These are phyloP conservation scores for Plasmodium coatneyi DNA, from an alignment of 169 alveolate genomes.

Conservation along the genomic window DNA sequence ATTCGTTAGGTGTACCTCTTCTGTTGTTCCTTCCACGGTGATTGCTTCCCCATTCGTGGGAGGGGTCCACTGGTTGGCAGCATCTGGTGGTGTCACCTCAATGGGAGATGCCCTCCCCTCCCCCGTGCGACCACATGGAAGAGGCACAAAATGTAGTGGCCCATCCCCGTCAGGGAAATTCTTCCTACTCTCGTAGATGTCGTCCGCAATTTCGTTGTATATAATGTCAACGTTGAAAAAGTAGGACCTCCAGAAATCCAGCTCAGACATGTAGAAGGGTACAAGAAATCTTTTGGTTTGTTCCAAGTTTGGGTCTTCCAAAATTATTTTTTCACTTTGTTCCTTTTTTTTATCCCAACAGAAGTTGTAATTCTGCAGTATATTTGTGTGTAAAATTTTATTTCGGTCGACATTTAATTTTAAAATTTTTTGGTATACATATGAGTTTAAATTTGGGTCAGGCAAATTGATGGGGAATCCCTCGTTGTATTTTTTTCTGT, in stretches of 20 bases:
- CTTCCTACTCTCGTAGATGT: slow-evolving; percentile 18
- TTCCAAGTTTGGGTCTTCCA: slow-evolving; percentile 36
- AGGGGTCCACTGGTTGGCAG: background rate
- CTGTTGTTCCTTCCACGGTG: background rate
- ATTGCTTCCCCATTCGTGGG: background rate
- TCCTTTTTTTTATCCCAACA: slow-evolving; percentile 65
- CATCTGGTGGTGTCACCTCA: background rate
- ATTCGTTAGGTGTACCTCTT: background rate
- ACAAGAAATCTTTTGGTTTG: slow-evolving; percentile 41
- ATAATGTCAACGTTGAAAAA: slow-evolving; percentile 70
- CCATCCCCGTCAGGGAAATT: background rate
- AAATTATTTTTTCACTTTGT: slow-evolving; percentile 56
- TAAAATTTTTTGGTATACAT: slow-evolving; percentile 42
- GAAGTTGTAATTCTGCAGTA: slow-evolving; percentile 63
- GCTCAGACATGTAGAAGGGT: slow-evolving; percentile 53
- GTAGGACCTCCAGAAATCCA: slow-evolving; percentile 64
- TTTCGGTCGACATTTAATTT: slow-evolving; percentile 62
- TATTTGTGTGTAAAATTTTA: slow-evolving; percentile 42
- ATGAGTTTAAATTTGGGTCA: slow-evolving; percentile 14
- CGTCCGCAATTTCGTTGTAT: slow-evolving; percentile 69
- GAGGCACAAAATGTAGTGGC: background rate
- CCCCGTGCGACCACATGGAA: background rate
- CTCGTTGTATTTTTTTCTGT: slow-evolving; percentile 52
- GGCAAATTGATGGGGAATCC: slow-evolving; percentile 63
- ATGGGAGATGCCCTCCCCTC: background rate